Evolutionary conservation across 306 rosid species (phyloP).

Genomic region (Vicia faba): DNA sequence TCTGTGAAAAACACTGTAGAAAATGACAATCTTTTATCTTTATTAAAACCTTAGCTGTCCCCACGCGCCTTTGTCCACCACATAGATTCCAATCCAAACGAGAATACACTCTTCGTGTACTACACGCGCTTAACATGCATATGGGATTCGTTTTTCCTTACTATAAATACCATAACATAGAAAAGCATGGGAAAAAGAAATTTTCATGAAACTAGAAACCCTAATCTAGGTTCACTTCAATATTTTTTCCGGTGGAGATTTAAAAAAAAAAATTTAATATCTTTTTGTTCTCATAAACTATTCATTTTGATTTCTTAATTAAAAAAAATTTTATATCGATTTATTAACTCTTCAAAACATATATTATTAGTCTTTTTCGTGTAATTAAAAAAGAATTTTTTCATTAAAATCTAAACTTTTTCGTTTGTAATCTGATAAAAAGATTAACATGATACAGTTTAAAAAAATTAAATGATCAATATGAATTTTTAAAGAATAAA

Average conservation of each 20-base stretch:
- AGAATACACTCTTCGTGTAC: not conserved
- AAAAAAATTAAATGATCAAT: no score
- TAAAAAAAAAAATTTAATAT: not conserved
- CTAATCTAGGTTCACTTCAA: slow-evolving; percentile 45
- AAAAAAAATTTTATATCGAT: no score
- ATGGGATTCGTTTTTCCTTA: not conserved
- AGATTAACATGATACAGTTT: no score
- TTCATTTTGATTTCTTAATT: no score
- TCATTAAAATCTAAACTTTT: no score
- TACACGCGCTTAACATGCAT: not conserved
- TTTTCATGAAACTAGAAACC: slow-evolving; percentile 64
- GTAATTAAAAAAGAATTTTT: no score
- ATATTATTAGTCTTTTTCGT: no score
- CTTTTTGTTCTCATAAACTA: no score
- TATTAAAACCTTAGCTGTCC: slow-evolving; percentile 35
- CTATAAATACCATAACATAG: slow-evolving; percentile 36
- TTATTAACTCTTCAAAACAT: no score
- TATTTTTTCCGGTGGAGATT: slow-evolving; percentile 47
- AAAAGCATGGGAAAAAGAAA: slow-evolving; percentile 44
- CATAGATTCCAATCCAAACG: not conserved
- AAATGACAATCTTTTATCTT: slow-evolving; percentile 39
- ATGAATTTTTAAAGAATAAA: no score
- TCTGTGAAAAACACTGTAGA: slow-evolving; percentile 35
- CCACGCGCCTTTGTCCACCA: slow-evolving; percentile 32
- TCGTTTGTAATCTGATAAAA: no score